Conservation (phyloP, 768 basidiomycete species). For the Tylopilus sp. region DNA sequence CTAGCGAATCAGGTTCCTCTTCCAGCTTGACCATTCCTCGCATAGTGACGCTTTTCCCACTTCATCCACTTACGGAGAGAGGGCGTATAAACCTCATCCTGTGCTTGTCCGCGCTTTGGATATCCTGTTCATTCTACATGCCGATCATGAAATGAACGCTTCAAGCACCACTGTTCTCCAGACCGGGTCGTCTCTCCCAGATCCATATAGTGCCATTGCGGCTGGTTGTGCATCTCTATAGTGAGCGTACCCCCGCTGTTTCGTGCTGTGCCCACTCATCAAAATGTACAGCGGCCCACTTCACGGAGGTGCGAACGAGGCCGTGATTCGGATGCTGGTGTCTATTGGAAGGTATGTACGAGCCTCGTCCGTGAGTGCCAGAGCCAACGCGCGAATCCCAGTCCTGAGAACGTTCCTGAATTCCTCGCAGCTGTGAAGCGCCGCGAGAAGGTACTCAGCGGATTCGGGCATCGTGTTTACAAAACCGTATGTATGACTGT, state of each 20-base stretch:
- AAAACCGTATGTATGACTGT: slow-evolving; percentile 50
- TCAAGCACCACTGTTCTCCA: slow-evolving; percentile 84
- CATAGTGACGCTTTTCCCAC: slow-evolving; percentile 28
- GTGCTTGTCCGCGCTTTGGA: slow-evolving; percentile 86
- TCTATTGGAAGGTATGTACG: slow-evolving; percentile 72
- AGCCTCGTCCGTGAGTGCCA: neutral
- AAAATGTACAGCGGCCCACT: slow-evolving; percentile 26
- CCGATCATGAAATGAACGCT: slow-evolving; percentile 90
- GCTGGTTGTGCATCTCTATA: slow-evolving; percentile 88
- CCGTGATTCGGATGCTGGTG: slow-evolving; percentile 91
- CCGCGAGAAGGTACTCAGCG: slow-evolving; percentile 84
- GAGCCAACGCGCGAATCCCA: slow-evolving; percentile 22
- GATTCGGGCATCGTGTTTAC: slow-evolving; percentile 87
- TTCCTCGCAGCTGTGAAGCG: slow-evolving; percentile 86
- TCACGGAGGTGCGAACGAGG: slow-evolving; percentile 83
- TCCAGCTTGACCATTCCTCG: slow-evolving; percentile 80
- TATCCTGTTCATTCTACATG: slow-evolving; percentile 82
- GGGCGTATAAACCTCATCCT: slow-evolving; percentile 69
- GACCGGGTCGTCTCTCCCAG: slow-evolving; percentile 84
- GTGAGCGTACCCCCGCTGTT: slow-evolving; percentile 41
- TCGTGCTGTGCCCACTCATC: neutral
- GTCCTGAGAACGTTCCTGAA: slow-evolving; percentile 79
- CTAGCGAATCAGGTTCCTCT: slow-evolving; percentile 60
- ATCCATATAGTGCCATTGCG: slow-evolving; percentile 86
- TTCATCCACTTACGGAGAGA: slow-evolving; percentile 46